Evolutionary conservation across 345 rosid genomes (phyloP), one percentile per base, ranked within the genome.

Genomic region (Aquilaria sinensis): DNA sequence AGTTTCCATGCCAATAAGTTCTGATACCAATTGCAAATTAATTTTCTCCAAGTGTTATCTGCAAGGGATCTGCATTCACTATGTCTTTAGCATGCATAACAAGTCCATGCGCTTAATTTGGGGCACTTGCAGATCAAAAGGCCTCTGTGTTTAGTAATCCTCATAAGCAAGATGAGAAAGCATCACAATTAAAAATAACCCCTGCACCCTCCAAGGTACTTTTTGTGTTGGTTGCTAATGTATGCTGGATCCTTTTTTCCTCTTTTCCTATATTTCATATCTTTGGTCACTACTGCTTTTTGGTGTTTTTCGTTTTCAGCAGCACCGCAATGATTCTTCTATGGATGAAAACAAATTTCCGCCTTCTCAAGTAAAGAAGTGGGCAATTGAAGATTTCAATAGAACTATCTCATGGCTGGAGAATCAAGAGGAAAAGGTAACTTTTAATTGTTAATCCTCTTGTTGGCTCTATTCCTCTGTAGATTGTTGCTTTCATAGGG

Each of bases 391-490:
- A 61, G 99, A 94, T 76, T 78, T 90, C 55, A 74, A 63, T 60
- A 81, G 61, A 74, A 90, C 97, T 56, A 75, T 84, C 66, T 73
- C 85, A 61, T 94, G 97, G 97, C 75, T 94, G 32, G 87, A 83
- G 67, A 80, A 84, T 74, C 96, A 76, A 69, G 89, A 88, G 65
- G 99, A 90, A 80, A 86, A 88, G 80, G 99, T 85, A 69, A 69
- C 72, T 56, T 47, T 12, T 56, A 53, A 51, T 67, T 58, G 9
- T 57, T 69, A 7, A 9, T 33, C 56, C 31, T 51, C n/a, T 59
- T 13, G 13, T 59, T 29, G 46, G 43, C 11, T 67, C 16, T 46
- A 23, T 31, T 48, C 53, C n/a, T 29, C 11, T 51, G 23, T 53
- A 54, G 14, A 41, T 50, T 67, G 31, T 29, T 30, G 32, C 2